A percentile compares a stretch with the other conserved stretches of the same genome.
Conservation (phyloP, 805 yeast genomes). For the Pichia manshurica region DNA sequence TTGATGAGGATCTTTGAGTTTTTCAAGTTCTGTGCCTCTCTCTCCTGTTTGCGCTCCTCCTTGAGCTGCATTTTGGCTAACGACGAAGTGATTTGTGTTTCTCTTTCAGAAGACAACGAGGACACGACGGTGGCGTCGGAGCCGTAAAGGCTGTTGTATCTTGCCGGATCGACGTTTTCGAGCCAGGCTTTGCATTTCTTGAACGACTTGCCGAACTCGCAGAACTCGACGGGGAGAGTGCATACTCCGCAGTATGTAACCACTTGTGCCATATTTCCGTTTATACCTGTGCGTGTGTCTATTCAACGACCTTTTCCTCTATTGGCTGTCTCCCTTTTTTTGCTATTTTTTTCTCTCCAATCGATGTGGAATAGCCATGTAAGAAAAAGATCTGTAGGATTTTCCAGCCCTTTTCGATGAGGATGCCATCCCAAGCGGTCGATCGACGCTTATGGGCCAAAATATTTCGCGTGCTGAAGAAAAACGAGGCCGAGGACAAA, state of each 20-base stretch:
- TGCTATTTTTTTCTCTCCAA: too few species aligned
- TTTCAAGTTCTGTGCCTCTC: conserved; percentile 72
- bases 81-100: conserved; percentile 76
- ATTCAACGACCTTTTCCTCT: too few species aligned
- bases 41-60: conserved; percentile 77
- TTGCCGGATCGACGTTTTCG: conserved; percentile 47
- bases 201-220: conserved; percentile 82
- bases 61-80: conserved; percentile 79
- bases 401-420: too few species aligned
- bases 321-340: too few species aligned
- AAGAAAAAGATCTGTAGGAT: too few species aligned
- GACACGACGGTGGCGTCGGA: conserved; percentile 49
- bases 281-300: too few species aligned
- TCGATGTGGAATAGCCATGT: too few species aligned
- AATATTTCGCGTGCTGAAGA: too few species aligned
- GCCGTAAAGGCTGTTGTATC: conserved; percentile 56
- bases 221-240: conserved; percentile 81
- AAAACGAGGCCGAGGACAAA: too few species aligned
- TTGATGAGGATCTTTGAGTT: conserved; percentile 79
- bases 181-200: conserved; percentile 85
- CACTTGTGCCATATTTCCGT: background rate
- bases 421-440: too few species aligned
- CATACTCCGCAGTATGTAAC: conserved; percentile 75
- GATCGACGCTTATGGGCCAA: too few species aligned
- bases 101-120: conserved; percentile 66